Evolutionary conservation across 1,139 yeast genomes (phyloP).

Genomic region (Kurtzmaniella quercitrusa): DNA sequence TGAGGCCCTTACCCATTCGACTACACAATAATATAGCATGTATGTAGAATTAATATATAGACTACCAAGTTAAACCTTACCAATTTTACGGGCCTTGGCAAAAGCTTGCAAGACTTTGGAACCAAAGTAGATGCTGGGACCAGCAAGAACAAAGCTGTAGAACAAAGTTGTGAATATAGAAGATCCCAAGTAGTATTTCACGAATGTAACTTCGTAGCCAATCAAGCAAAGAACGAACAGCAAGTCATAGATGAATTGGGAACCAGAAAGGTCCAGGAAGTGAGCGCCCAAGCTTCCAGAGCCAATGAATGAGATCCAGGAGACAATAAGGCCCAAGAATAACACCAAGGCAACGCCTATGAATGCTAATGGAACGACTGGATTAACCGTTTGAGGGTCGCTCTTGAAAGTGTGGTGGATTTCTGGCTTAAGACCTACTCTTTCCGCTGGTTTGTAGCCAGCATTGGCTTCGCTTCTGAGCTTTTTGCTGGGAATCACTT

Average conservation of each 20-base stretch:
- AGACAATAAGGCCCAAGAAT: constrained; percentile 38
- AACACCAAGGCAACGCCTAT: constrained; percentile 38
- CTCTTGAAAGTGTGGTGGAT: constrained; percentile 64
- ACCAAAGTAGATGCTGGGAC: constrained; percentile 64
- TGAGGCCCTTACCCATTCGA: too few species aligned
- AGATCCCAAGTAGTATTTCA: constrained; percentile 64
- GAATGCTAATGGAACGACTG: constrained; percentile 53
- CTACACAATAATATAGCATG: neutral
- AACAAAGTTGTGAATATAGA: constrained; percentile 69
- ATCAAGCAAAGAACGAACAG: constrained; percentile 52
- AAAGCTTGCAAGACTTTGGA: constrained; percentile 49
- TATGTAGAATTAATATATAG: neutral
- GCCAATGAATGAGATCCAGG: constrained; percentile 48
- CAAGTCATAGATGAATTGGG: constrained; percentile 30
- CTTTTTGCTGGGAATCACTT: constrained; percentile 29
- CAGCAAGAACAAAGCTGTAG: constrained; percentile 46
- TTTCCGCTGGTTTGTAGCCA: constrained; percentile 26
- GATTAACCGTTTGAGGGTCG: constrained; percentile 52
- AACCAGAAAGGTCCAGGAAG: constrained; percentile 22
- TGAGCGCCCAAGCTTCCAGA: constrained; percentile 35
- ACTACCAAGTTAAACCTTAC: constrained; percentile 15
- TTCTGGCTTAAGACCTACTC: constrained; percentile 56
- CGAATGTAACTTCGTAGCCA: constrained; percentile 60
- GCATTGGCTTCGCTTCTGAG: constrained; percentile 18
- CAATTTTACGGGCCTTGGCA: constrained; percentile 29